Percentiles rank a stretch among this genome's conserved stretches.
These are phyloP conservation scores for Oemleria cerasiformis DNA, from an alignment of 306 rosid species.

Conservation along the genomic window DNA sequence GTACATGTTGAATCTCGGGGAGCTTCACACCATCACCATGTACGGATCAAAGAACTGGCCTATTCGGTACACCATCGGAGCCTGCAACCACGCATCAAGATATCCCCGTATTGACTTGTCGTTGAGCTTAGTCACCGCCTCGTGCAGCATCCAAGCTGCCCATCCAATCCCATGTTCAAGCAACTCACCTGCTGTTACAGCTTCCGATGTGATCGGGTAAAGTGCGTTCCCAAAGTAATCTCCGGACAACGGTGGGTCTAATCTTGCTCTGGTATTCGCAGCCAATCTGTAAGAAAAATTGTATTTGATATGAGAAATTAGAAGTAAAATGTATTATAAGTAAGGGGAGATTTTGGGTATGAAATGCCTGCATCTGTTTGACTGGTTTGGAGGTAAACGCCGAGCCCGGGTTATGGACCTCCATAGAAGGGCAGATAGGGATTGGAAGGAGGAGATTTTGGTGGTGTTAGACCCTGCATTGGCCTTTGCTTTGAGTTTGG, in stretches of 20 bases:
- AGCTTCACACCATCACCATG: slow-evolving; percentile 44
- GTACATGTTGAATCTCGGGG: slow-evolving; percentile 57
- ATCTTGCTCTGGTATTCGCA: slow-evolving; percentile 35
- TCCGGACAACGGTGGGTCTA: slow-evolving; percentile 36
- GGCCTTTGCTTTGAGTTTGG: no score
- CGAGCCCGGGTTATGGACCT: no score
- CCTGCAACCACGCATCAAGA: slow-evolving; percentile 29
- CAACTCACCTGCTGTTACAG: no score
- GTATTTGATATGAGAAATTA: no score
- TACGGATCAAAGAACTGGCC: slow-evolving; percentile 16
- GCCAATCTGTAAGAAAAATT: no score
- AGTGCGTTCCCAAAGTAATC: slow-evolving; percentile 49
- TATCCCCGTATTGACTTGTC: neutral
- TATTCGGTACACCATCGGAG: neutral
- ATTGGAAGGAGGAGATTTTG: no score
- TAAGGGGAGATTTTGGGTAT: no score
- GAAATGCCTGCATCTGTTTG: no score
- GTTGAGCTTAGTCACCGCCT: slow-evolving; percentile 31
- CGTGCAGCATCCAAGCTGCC: slow-evolving; percentile 55
- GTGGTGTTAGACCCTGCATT: no score
- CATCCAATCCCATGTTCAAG: slow-evolving; percentile 44
- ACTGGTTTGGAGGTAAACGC: no score
- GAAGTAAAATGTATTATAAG: no score
- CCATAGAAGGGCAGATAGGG: no score
- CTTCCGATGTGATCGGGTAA: neutral